Evolutionary conservation across 2,329 filamentous ascomycete genomes (phyloP), one percentile per base, ranked within the genome.

Genomic region (Colletotrichum abscissum): DNA sequence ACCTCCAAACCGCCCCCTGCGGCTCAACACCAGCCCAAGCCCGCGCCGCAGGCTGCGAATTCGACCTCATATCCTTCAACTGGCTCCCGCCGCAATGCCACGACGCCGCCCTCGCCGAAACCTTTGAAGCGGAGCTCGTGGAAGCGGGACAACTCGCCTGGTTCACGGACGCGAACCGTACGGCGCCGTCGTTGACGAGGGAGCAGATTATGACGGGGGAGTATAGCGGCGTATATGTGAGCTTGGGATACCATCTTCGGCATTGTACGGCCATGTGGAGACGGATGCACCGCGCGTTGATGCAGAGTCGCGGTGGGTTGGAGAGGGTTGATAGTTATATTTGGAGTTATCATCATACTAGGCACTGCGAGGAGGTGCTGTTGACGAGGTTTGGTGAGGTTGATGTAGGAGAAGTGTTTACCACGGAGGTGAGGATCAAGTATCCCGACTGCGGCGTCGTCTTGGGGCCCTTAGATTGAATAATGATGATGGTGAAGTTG

Each of bases 221-320:
- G 35, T 24, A 49, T 8, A 56, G 59, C 2, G 67, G 62, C 3
- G 26, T 73, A 1, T 66, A 73, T 67, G 71, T 73, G 6, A 62
- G 60, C 12, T 46, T 62, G 28, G 71, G 60, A 8, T 73, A 73
- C 30, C 71, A 73, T 60, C 12, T 71, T 8, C 60, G 71, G 30
- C 71, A 73, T 56, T 73, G 71, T 28, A 73, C 71, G 33, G 67
- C 71, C 54, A 73, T 71, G 71, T 71, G 67, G 71, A 33, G 67
- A 2, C 5, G 67, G 55, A 73, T 73, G 67, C 71, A 73, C 55
- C 67, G 71, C 54, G 71, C 71, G 28, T 19, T 73, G n/a, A 35
- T 71, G 49, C 35, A 56, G 46, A 49, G 42, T 11, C 42, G 19
- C 0, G 42, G 42, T 5, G 42, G 7, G 55, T 12, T 73, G 16